These are phyloP conservation scores for Pseudoneurospora amorphoporcata DNA, from an alignment of 495 filamentous ascomycete genomes.

Conservation along the genomic window DNA sequence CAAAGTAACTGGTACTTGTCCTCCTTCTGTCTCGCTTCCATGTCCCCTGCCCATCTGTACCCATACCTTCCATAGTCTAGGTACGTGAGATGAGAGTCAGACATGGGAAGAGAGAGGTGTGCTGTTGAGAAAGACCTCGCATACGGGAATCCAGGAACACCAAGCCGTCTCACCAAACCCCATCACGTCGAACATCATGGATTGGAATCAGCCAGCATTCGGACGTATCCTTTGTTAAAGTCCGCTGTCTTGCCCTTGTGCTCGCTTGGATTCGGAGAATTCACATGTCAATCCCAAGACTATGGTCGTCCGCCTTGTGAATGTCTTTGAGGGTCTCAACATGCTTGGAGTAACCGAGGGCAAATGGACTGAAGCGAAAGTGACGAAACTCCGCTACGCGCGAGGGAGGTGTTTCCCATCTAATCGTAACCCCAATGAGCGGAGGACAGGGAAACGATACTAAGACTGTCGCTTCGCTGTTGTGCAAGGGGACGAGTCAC, in stretches of 20 bases:
- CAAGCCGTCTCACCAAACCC: background rate
- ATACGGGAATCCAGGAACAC: background rate
- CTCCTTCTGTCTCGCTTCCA: background rate
- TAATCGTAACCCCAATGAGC: background rate
- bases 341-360: background rate
- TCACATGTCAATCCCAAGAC: background rate
- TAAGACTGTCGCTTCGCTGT: background rate
- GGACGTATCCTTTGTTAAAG: background rate
- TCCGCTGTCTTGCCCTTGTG: background rate
- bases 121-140: background rate
- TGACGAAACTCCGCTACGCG: background rate
- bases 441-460: background rate
- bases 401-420: background rate
- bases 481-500: background rate
- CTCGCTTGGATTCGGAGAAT: background rate
- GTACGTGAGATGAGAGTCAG: background rate
- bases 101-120: background rate
- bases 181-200: background rate
- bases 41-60: background rate
- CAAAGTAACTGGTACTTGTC: background rate
- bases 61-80: background rate
- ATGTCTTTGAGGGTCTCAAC: background rate
- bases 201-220: background rate
- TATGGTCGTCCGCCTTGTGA: background rate
- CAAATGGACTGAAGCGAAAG: background rate